Evolutionary conservation across 2,329 filamentous ascomycete species (phyloP).

Genomic region (Celoporthe dispersa): DNA sequence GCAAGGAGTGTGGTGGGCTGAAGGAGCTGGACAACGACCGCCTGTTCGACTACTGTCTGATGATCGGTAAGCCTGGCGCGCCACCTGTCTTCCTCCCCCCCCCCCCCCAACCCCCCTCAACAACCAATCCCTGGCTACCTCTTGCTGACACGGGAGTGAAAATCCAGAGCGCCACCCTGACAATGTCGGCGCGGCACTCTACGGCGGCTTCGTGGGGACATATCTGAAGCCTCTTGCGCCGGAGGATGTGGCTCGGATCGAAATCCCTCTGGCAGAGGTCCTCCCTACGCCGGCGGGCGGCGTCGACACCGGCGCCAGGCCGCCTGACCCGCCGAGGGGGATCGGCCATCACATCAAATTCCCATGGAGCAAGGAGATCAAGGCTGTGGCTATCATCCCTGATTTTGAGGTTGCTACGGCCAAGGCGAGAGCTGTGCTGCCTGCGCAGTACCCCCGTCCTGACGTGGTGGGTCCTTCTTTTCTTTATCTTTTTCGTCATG

Average conservation of each 20-base stretch:
- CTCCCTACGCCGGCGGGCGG: slow-evolving; percentile 89
- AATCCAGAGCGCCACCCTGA: slow-evolving; percentile 79
- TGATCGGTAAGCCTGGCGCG: slow-evolving; percentile 73
- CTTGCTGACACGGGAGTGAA: slow-evolving; percentile 11
- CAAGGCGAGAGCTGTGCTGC: slow-evolving; percentile 84
- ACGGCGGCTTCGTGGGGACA: slow-evolving; percentile 94
- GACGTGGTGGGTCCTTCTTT: slow-evolving; percentile 69
- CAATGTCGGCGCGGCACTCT: slow-evolving; percentile 93
- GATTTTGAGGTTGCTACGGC: slow-evolving; percentile 96
- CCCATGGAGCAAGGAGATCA: slow-evolving; percentile 91
- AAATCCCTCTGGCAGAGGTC: slow-evolving; percentile 94
- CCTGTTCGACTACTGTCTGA: slow-evolving; percentile 93
- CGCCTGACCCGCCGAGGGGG: slow-evolving; percentile 85
- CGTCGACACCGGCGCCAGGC: slow-evolving; percentile 82
- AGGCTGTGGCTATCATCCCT: slow-evolving; percentile 94
- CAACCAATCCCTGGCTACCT: not conserved
- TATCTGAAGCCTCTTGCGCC: slow-evolving; percentile 92
- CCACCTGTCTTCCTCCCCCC: not conserved
- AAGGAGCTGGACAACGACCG: slow-evolving; percentile 75
- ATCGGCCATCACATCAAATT: slow-evolving; percentile 98
- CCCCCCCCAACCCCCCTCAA: not conserved
- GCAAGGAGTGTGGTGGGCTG: slow-evolving; percentile 84
- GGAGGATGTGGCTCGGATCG: slow-evolving; percentile 85
- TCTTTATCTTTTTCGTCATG: not conserved
- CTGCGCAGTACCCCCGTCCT: slow-evolving; percentile 74